Conservation (phyloP, 306 rosid species). For the Adenanthera pavonina region DNA sequence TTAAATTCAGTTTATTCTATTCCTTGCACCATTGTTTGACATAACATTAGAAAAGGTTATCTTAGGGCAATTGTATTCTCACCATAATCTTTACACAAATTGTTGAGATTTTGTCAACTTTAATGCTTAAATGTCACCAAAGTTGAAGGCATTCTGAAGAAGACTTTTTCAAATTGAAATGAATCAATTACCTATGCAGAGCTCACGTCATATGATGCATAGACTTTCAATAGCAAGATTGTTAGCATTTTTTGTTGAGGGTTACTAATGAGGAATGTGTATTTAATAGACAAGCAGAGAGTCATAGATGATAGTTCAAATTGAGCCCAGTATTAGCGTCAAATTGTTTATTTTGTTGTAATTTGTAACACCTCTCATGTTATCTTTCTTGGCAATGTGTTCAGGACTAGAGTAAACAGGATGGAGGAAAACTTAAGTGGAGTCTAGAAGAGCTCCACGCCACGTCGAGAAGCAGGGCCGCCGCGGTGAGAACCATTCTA, state of each 20-base stretch:
- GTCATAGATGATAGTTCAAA: not conserved
- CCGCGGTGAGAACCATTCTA: too few relatives aligned
- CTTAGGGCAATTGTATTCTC: too few relatives aligned
- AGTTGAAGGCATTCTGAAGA: not conserved
- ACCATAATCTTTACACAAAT: not conserved
- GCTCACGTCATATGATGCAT: not conserved
- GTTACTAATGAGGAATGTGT: not conserved
- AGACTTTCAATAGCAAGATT: slow-evolving; percentile 20
- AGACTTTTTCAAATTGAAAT: too few relatives aligned
- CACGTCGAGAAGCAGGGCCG: too few relatives aligned
- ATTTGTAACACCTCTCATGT: too few relatives aligned
- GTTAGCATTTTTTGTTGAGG: not conserved
- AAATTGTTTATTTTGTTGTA: slow-evolving; percentile 16
- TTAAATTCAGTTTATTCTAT: too few relatives aligned
- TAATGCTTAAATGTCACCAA: slow-evolving; percentile 25
- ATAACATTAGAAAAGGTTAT: too few relatives aligned
- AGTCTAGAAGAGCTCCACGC: too few relatives aligned
- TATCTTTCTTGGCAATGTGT: too few relatives aligned
- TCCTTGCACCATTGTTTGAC: slow-evolving; percentile 11
- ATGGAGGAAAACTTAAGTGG: too few relatives aligned
- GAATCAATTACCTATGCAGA: not conserved
- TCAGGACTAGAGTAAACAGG: too few relatives aligned
- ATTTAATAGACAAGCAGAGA: slow-evolving; percentile 20
- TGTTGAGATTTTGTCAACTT: not conserved
- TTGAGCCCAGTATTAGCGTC: not conserved